These are phyloP conservation scores for Nyctanthes arbortristis DNA, from an alignment of 257 asterid species.

Conservation along the genomic window DNA sequence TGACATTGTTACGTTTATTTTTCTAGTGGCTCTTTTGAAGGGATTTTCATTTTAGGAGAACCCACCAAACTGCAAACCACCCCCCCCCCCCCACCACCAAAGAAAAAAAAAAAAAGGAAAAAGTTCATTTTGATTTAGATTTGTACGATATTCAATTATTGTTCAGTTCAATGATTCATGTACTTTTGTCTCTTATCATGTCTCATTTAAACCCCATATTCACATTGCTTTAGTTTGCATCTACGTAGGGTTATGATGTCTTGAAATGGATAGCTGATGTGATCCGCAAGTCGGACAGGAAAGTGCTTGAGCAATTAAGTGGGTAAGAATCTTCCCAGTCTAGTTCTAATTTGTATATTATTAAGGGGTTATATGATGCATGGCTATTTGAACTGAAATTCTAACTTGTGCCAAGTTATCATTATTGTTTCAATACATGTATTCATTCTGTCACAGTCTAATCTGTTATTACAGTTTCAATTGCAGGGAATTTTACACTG, in stretches of 20 bases:
- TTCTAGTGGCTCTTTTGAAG: constrained; percentile 9
- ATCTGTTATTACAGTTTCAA: constrained; percentile 22
- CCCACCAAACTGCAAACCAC: too few relatives aligned
- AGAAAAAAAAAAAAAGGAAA: too few relatives aligned
- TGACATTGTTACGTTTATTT: not conserved
- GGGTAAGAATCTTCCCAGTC: constrained; percentile 42
- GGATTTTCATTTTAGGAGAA: constrained; percentile 13
- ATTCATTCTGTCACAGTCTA: too few relatives aligned
- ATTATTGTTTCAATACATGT: constrained; percentile 16
- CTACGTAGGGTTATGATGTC: constrained; percentile 75
- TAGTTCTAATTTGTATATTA: not conserved
- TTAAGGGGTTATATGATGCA: constrained; percentile 4
- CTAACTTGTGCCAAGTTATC: constrained; percentile 17
- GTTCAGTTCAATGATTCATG: constrained; percentile 13
- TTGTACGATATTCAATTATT: too few relatives aligned
- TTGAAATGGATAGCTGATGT: constrained; percentile 83
- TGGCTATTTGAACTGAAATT: constrained; percentile 8
- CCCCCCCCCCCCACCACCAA: too few relatives aligned
- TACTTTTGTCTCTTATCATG: constrained; percentile 1
- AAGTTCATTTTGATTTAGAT: too few relatives aligned
- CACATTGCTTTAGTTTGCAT: constrained; percentile 19
- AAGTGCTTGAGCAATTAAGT: constrained; percentile 71
- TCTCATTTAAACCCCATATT: constrained; percentile 4
- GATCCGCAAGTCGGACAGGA: constrained; percentile 62
- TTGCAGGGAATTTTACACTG: constrained; percentile 91